A percentile compares a stretch with the other conserved stretches of the same genome.
phyloP scores from a whole-genome alignment of 345 rosid species.

The Aquilaria yunnanensis region DNA sequence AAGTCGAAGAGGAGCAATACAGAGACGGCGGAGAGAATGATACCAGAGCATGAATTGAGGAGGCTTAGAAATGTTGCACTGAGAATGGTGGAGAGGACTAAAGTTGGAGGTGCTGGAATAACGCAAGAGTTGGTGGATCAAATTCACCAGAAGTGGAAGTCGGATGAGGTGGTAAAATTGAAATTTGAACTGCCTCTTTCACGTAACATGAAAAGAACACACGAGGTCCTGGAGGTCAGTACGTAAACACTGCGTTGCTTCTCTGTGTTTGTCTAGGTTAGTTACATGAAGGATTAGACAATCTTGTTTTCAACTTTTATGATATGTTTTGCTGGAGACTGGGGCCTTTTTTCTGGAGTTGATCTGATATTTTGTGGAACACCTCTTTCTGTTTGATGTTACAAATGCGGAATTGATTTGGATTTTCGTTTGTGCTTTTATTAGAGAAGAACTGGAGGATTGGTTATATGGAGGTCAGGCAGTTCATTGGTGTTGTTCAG shows the following conservation, averaged over 20 bases:
- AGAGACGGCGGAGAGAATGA: conserved; percentile 40
- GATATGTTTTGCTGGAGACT: not conserved
- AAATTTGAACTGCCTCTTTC: conserved; percentile 69
- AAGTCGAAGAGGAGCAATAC: conserved; percentile 43
- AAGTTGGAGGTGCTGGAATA: conserved; percentile 77
- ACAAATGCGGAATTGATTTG: conserved; percentile 5
- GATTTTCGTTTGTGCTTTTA: conserved; percentile 14
- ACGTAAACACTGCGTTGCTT: conserved; percentile 4
- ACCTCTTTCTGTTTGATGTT: not conserved
- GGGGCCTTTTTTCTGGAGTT: not conserved
- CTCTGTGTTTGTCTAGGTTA: not conserved
- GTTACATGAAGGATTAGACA: not conserved
- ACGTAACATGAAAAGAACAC: conserved; percentile 79
- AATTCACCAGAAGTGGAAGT: conserved; percentile 73
- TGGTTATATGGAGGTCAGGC: conserved; percentile 95
- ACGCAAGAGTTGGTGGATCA: conserved; percentile 61
- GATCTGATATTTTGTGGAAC: not conserved
- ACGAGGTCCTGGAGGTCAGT: conserved; percentile 75
- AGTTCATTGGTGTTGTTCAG: conserved; percentile 81
- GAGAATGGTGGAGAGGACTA: conserved; percentile 78
- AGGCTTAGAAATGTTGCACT: conserved; percentile 69
- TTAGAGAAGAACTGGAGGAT: conserved; percentile 85
- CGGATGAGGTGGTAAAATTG: conserved; percentile 80
- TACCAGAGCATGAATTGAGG: conserved; percentile 70
- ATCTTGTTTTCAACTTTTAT: not conserved